Conservation (phyloP, 768 basidiomycete species). For the Amanita pseudoporphyria region DNA sequence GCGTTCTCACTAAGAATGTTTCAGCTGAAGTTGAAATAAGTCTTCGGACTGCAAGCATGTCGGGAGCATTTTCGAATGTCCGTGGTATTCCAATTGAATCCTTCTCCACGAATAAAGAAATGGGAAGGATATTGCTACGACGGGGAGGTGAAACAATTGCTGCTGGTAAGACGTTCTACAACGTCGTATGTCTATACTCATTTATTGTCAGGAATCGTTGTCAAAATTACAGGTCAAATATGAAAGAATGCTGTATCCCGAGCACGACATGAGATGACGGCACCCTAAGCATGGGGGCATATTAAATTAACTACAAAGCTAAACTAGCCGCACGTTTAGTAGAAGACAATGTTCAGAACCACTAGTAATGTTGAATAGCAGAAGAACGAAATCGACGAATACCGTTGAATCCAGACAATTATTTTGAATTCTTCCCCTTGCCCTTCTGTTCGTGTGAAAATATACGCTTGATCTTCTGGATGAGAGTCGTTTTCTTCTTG, state of each 20-base stretch:
- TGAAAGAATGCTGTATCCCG: neutral
- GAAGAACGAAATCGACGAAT: neutral
- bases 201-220: neutral
- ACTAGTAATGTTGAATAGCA: neutral
- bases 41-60: slow-evolving; percentile 47
- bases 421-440: too few species aligned
- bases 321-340: neutral
- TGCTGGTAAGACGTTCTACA: slow-evolving; percentile 48
- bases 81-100: slow-evolving; percentile 79
- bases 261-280: neutral
- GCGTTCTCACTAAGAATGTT: slow-evolving; percentile 75
- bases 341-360: neutral
- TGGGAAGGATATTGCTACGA: slow-evolving; percentile 87
- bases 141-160: slow-evolving; percentile 91
- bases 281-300: too few species aligned
- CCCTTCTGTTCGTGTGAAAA: slow-evolving; percentile 39
- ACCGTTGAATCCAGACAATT: neutral
- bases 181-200: too few species aligned
- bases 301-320: neutral
- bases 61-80: slow-evolving; percentile 31
- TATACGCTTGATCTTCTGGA: slow-evolving; percentile 42
- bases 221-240: neutral
- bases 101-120: slow-evolving; percentile 84
- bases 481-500: slow-evolving; percentile 45
- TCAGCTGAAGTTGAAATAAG: slow-evolving; percentile 85